phyloP scores from a whole-genome alignment of 768 basidiomycete genomes.

The Boletus vermiculosoides region DNA sequence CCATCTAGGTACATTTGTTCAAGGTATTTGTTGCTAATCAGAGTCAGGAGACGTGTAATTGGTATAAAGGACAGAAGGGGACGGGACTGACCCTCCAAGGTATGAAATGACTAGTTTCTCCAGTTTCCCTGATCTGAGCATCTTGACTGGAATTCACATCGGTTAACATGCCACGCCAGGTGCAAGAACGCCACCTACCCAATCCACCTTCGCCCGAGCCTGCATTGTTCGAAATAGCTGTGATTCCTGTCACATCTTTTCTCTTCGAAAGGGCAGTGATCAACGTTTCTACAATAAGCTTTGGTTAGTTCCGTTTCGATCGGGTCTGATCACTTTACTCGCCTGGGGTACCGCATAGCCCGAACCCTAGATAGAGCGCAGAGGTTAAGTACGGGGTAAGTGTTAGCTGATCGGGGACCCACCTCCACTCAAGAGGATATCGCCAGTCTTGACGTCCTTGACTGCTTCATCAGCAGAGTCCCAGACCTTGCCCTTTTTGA shows the following conservation, averaged over 20 bases:
- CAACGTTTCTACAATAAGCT: slow-evolving; percentile 58
- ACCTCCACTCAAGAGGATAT: slow-evolving; percentile 79
- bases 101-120: slow-evolving; percentile 83
- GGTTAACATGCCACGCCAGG: neutral
- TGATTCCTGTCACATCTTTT: slow-evolving; percentile 65
- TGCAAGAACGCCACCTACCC: slow-evolving; percentile 38
- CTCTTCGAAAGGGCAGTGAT: slow-evolving; percentile 72
- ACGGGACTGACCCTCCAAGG: slow-evolving; percentile 63
- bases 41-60: neutral
- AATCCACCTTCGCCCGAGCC: slow-evolving; percentile 68
- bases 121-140: slow-evolving; percentile 72
- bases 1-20: slow-evolving; percentile 78
- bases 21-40: slow-evolving; percentile 73
- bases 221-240: slow-evolving; percentile 84
- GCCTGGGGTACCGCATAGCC: slow-evolving; percentile 85
- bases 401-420: slow-evolving; percentile 32
- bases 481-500: slow-evolving; percentile 60
- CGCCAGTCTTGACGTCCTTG: slow-evolving; percentile 76
- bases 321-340: slow-evolving; percentile 4
- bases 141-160: slow-evolving; percentile 47
- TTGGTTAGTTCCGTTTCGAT: neutral
- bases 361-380: slow-evolving; percentile 60
- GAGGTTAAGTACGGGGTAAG: neutral
- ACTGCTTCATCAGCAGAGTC: slow-evolving; percentile 76
- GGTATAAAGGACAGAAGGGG: neutral